Base-by-base conservation (phyloP, 768 basidiomycete species). In the Chalciporus sphaerocephalus region DNA sequence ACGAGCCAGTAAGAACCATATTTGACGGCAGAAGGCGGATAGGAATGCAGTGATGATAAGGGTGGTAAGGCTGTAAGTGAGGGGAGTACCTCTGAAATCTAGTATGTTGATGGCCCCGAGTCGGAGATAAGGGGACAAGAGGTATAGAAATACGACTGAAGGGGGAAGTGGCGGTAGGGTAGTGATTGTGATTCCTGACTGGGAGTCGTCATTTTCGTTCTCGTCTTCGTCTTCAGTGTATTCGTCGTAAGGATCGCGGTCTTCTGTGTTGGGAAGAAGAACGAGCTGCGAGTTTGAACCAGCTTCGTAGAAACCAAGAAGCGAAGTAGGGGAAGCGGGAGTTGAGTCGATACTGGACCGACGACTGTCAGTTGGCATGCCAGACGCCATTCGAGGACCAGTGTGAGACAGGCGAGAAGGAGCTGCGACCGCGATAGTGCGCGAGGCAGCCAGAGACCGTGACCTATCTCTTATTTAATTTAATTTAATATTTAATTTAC, bases 1-100 rank as follows among this genome's bases (percentile, higher is more conserved):
- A 24, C 82, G 74, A 36, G 81, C 79, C n/a, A 89, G 75, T 72
- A 87, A 76, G 66, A 85, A 87, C 81, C 83, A 85, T 39, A 89
- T 66, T 53, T 86, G 84, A 40, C 83, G 69, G 30, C 80, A 72
- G 50, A 85, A 78, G 24, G 74, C 74, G 6, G 85, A 74, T 12
- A 84, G 64, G 27, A 73, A 52, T n/a, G 81, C 80, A 46, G 80
- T 80, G 22, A 73, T 54, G 24, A 80, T 37, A 2, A 87, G 61
- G 1, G 69, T 64, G 22, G 78, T 66, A 22, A 87, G 65, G 4
- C 74, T 71, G 22, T 73, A 68, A 55, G 74, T 71, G 32, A 83
- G 65, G 3, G 81, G 71, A 38, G 73, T 56, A 28, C 64, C 64
- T 6, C 71, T 67, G 8, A 49, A 32, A 49, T 75, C 72, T n/a